Evolutionary conservation across 305 asterid species (phyloP).

Genomic region (Solanum hybrid): DNA sequence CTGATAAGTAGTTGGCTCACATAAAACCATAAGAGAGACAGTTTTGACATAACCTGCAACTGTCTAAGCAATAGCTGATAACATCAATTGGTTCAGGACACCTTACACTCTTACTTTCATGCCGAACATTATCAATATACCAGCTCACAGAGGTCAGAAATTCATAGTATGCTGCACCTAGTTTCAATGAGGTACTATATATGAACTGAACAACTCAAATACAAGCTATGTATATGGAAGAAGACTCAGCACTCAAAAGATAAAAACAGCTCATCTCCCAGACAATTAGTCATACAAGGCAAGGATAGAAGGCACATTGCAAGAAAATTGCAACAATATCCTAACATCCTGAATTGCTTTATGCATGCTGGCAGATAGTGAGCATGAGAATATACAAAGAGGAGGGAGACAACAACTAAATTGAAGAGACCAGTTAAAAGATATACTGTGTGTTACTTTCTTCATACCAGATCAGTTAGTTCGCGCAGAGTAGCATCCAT

Average conservation of each 20-base stretch:
- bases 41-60: not conserved
- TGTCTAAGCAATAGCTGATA: not conserved
- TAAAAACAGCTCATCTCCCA: not conserved
- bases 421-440: not conserved
- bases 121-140: not conserved
- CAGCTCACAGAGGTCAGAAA: not conserved
- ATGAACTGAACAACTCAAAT: not conserved
- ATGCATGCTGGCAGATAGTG: not conserved
- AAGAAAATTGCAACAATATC: not conserved
- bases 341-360: not conserved
- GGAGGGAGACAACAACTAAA: not conserved
- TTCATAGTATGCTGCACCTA: not conserved
- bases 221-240: not conserved
- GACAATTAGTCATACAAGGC: not conserved
- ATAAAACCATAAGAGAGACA: not conserved
- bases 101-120: not conserved
- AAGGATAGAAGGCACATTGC: not conserved
- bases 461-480: slow-evolving; percentile 86
- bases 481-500: slow-evolving; percentile 97
- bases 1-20: not conserved
- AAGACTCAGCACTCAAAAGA: not conserved
- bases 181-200: not conserved
- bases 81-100: not conserved
- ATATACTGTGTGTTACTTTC: not conserved
- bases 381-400: not conserved